phyloP scores from a whole-genome alignment of 176 grass and related monocot species.

The Rhipidocladum racemiflorum region DNA sequence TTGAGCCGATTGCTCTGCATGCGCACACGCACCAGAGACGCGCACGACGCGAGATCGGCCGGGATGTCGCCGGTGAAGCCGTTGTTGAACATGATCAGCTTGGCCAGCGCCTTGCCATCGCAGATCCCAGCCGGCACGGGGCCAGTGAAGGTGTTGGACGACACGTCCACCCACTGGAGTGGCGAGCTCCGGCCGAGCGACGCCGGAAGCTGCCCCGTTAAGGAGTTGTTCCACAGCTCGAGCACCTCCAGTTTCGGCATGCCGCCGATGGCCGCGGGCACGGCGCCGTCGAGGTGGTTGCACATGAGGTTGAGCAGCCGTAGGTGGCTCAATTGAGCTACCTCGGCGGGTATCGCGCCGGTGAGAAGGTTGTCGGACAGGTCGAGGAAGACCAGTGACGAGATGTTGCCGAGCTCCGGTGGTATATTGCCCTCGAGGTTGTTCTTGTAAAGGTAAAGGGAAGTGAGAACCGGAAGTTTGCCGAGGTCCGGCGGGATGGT shows the following conservation, averaged over 20 bases:
- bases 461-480: conserved; percentile 48
- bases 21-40: conserved; percentile 71
- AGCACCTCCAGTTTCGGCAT: conserved; percentile 61
- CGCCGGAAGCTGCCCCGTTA: conserved; percentile 59
- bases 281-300: conserved; percentile 67
- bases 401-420: conserved; percentile 66
- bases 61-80: conserved; percentile 70
- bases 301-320: conserved; percentile 86
- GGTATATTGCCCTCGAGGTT: conserved; percentile 60
- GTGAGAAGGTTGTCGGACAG: conserved; percentile 69
- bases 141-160: conserved; percentile 68
- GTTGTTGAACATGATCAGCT: conserved; percentile 94
- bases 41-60: conserved; percentile 54
- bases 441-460: conserved; percentile 82
- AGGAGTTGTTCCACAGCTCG: conserved; percentile 95
- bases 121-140: conserved; percentile 59
- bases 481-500: conserved; percentile 71
- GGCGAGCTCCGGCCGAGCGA: conserved; percentile 62
- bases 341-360: conserved; percentile 60
- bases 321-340: conserved; percentile 52
- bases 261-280: conserved; percentile 60
- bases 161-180: conserved; percentile 91
- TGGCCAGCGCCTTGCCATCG: conserved; percentile 52
- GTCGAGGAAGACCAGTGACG: conserved; percentile 66
- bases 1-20: conserved; percentile 81